Percentiles rank a stretch among this genome's conserved stretches.
phyloP scores from a whole-genome alignment of 768 basidiomycete species.

The Lentinula edodes region DNA sequence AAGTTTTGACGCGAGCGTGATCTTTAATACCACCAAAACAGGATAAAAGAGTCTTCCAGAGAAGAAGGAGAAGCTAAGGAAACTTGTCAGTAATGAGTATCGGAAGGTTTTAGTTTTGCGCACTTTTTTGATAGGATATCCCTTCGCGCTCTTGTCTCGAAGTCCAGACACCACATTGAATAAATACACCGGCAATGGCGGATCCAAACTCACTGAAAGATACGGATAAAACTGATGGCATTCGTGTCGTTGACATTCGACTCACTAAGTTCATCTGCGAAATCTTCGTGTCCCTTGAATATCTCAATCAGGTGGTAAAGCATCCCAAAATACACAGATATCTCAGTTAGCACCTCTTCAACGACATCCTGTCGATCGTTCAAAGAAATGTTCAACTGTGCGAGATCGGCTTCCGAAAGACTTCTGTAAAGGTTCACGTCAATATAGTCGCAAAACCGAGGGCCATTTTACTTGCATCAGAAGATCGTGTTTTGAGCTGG shows the following conservation, averaged over 20 bases:
- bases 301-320: slow-evolving; percentile 93
- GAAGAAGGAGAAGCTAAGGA: slow-evolving; percentile 75
- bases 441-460: not conserved
- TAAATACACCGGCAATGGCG: slow-evolving; percentile 88
- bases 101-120: slow-evolving; percentile 7
- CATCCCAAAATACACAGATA: slow-evolving; percentile 92
- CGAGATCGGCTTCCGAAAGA: slow-evolving; percentile 69
- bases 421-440: slow-evolving; percentile 36
- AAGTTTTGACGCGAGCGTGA: slow-evolving; percentile 71
- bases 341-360: slow-evolving; percentile 88
- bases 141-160: slow-evolving; percentile 89
- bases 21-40: slow-evolving; percentile 94
- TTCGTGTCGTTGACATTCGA: slow-evolving; percentile 6
- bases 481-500: slow-evolving; percentile 80
- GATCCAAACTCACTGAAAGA: slow-evolving; percentile 83
- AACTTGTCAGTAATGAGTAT: slow-evolving; percentile 6
- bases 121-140: slow-evolving; percentile 97
- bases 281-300: slow-evolving; percentile 89
- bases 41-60: slow-evolving; percentile 92
- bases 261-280: slow-evolving; percentile 96
- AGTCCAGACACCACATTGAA: slow-evolving; percentile 87
- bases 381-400: slow-evolving; percentile 62
- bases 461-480: slow-evolving; percentile 46
- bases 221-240: slow-evolving; percentile 8
- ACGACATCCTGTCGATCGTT: slow-evolving; percentile 73